phyloP scores from a whole-genome alignment of 805 yeast genomes.

The Saccharomycopsis fermentans region DNA sequence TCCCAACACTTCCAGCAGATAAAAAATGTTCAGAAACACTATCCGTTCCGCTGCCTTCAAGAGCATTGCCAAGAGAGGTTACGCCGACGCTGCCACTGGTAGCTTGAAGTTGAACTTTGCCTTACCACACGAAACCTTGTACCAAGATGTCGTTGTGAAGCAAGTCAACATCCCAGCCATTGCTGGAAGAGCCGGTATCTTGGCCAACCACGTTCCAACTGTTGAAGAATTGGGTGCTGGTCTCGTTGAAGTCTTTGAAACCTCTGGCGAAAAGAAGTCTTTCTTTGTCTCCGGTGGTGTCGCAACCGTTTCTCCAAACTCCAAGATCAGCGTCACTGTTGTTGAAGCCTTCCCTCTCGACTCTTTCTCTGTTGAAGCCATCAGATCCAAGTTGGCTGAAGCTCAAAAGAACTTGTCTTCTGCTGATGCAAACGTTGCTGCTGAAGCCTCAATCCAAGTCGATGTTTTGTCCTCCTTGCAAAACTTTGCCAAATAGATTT shows the following conservation, averaged over 20 bases:
- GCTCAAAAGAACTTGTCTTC: slow-evolving; percentile 87
- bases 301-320: slow-evolving; percentile 92
- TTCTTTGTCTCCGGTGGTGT: slow-evolving; percentile 94
- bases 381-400: slow-evolving; percentile 75
- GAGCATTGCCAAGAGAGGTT: slow-evolving; percentile 60
- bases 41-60: slow-evolving; percentile 51
- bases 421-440: slow-evolving; percentile 79
- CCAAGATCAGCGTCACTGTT: slow-evolving; percentile 81
- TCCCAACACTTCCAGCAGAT: not conserved
- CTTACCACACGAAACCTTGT: slow-evolving; percentile 72
- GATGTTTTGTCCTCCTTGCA: slow-evolving; percentile 94
- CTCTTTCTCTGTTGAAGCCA: slow-evolving; percentile 69
- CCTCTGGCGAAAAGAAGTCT: slow-evolving; percentile 60
- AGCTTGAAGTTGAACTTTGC: slow-evolving; percentile 82
- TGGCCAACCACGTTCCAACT: slow-evolving; percentile 96
- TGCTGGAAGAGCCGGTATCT: slow-evolving; percentile 92
- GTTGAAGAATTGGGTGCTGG: slow-evolving; percentile 97
- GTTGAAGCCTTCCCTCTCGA: slow-evolving; percentile 92
- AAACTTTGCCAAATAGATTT: slow-evolving; percentile 56
- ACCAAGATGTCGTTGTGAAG: slow-evolving; percentile 36
- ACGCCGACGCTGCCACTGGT: slow-evolving; percentile 79
- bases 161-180: slow-evolving; percentile 95
- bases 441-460: slow-evolving; percentile 90
- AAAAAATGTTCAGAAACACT: slow-evolving; percentile 49
- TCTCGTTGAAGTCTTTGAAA: slow-evolving; percentile 81